Conservation (phyloP, 2,329 filamentous ascomycete species). For the Nannizzia gypsea region DNA sequence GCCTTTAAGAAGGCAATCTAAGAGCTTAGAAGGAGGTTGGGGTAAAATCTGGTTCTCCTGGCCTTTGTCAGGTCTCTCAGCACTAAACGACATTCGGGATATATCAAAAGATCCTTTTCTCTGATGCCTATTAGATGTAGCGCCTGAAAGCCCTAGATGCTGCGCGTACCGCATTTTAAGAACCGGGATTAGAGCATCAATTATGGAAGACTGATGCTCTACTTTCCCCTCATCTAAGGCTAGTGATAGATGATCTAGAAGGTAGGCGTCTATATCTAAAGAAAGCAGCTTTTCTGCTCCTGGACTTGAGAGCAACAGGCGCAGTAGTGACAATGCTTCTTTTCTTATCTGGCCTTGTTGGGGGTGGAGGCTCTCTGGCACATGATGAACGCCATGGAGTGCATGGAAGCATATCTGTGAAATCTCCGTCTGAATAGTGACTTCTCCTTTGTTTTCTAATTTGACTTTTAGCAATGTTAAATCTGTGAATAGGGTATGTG, state of each 20-base stretch:
- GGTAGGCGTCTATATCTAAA: slow-evolving; percentile 52
- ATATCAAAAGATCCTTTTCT: slow-evolving; percentile 31
- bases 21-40: slow-evolving; percentile 43
- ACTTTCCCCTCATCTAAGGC: slow-evolving; percentile 52
- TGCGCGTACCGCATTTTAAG: slow-evolving; percentile 49
- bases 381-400: slow-evolving; percentile 6
- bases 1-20: slow-evolving; percentile 73
- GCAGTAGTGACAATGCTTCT: slow-evolving; percentile 56
- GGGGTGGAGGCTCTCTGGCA: slow-evolving; percentile 27
- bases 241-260: slow-evolving; percentile 57
- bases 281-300: slow-evolving; percentile 29
- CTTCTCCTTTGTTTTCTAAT: slow-evolving; percentile 14
- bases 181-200: slow-evolving; percentile 65
- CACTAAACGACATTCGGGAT: slow-evolving; percentile 36
- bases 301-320: slow-evolving; percentile 30
- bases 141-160: slow-evolving; percentile 21
- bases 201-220: slow-evolving; percentile 61
- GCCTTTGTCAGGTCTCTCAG: slow-evolving; percentile 33
- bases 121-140: slow-evolving; percentile 25
- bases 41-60: slow-evolving; percentile 35
- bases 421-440: slow-evolving; percentile 16
- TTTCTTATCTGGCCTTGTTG: slow-evolving; percentile 58
- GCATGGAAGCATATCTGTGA: slow-evolving; percentile 11
- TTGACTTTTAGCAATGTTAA: neutral
- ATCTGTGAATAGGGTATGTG: slow-evolving; percentile 23